Percentiles rank a stretch among this genome's conserved stretches.
Evolutionary conservation across 2,329 filamentous ascomycete genomes (phyloP).

Genomic region (Beauveria bassiana): DNA sequence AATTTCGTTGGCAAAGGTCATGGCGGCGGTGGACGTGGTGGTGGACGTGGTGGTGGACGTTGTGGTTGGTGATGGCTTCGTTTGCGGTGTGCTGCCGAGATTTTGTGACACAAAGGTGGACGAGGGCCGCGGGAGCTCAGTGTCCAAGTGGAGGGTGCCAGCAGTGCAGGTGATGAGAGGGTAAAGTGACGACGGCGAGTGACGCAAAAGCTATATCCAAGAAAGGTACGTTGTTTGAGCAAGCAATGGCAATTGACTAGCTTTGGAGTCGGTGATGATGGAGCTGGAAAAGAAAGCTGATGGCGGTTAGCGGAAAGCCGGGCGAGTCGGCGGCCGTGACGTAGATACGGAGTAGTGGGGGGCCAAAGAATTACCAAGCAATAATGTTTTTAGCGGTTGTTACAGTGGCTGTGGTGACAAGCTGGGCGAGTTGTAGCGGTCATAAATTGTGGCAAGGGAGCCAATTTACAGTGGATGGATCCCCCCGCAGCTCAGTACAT

Average conservation of each 20-base stretch:
- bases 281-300: background rate
- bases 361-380: background rate
- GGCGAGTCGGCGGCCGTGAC: background rate
- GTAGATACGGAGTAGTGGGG: background rate
- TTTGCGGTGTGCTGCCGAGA: background rate
- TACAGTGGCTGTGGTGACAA: background rate
- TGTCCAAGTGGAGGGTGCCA: background rate
- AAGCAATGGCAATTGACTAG: background rate
- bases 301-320: background rate
- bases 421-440: background rate
- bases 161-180: background rate
- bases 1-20: constrained; percentile 31
- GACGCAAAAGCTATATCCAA: background rate
- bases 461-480: background rate
- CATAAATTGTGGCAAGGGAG: background rate
- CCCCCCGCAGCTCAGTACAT: background rate
- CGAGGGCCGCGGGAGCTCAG: background rate
- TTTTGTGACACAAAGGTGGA: background rate
- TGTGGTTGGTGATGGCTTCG: constrained; percentile 1
- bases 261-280: background rate
- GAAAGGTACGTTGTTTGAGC: background rate
- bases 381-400: background rate
- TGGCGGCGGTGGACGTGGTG: constrained; percentile 14
- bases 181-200: background rate
- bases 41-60: too few species aligned